A percentile compares a stretch with the other conserved stretches of the same genome.
These are phyloP conservation scores for Micractinium conductrix DNA, from an alignment of 139 green algal species.

Conservation along the genomic window DNA sequence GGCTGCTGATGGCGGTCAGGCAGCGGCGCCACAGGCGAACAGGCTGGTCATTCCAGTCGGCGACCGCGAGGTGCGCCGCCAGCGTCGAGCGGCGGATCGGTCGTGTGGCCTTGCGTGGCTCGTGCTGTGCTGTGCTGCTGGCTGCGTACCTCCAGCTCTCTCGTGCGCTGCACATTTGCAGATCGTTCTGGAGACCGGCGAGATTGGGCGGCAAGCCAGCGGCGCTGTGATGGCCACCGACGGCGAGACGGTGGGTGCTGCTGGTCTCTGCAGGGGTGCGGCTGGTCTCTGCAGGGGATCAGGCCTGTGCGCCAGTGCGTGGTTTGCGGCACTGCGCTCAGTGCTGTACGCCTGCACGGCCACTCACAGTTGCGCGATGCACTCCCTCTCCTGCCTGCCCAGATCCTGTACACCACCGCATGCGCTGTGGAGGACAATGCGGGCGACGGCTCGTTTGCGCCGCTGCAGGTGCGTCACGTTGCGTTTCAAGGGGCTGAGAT, in stretches of 20 bases:
- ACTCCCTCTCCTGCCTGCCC: background rate
- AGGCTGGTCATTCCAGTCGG: too few species aligned
- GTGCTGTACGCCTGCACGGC: too few species aligned
- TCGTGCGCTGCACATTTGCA: conserved; percentile 14
- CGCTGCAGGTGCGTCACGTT: conserved; percentile 72
- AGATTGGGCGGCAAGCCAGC: conserved; percentile 94
- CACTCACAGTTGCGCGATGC: too few species aligned
- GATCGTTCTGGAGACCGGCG: conserved; percentile 91
- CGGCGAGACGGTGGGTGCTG: conserved; percentile 90
- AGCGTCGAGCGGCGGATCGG: too few species aligned
- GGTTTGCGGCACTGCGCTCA: background rate
- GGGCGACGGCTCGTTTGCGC: conserved; percentile 86
- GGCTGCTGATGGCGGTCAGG: too few species aligned
- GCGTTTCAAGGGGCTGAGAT: background rate
- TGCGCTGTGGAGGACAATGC: conserved; percentile 67
- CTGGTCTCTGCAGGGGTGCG: background rate
- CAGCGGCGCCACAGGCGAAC: too few species aligned
- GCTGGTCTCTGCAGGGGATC: background rate
- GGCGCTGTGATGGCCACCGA: conserved; percentile 86
- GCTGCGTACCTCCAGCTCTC: too few species aligned
- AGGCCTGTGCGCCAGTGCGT: background rate
- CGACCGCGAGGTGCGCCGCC: too few species aligned
- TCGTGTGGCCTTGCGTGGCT: too few species aligned
- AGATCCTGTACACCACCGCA: conserved; percentile 93
- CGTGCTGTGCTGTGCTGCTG: too few species aligned